Base-by-base conservation (phyloP, 73 alveolate species). In the Paramecium primaurelia region DNA sequence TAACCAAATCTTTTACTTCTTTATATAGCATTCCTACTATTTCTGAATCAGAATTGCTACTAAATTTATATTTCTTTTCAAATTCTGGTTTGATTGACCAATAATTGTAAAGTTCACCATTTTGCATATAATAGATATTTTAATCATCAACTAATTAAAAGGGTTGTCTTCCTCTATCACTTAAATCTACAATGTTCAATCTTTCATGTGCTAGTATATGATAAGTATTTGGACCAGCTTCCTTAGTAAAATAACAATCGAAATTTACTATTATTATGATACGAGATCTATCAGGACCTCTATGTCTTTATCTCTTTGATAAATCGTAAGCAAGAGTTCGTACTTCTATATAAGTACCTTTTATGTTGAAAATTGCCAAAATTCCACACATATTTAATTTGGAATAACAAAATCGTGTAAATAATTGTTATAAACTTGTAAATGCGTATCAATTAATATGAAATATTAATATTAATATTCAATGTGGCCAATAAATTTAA, bases 81-180 rank as follows among this genome's bases (percentile, higher is more conserved):
- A 58, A 77, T 51, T 75, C 51, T 58, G 75, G 86, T 32, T 26
- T 86, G 45, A 93, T 38, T 22, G 45, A 69, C 93, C 86, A 28
- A 51, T 93, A 91, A 64, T 93, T 77, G 69, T 86, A 93, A 3
- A 92, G 92, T 44, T 93, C 96, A 12, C 96, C 96, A 92, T 93
- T 93, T 38, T 77, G 25, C 75, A 92, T 80, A 14, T 89, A 89
- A 12, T 54, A 96, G 71, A 93, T 51, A 42, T 77, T 77, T 20
- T 60, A 54, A 60, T 77, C 86, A 60, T 86, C 87, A 10, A 54
- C 71, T 75, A 90, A 36, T 71, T 92, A 34, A 44, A 93, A 73
- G 7, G 93, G 96, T 60, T 80, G 80, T 73, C 89, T 84, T 60
- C 95, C 93, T 22, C 88, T 93, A 16, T 91, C 96, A 88, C 90